A percentile compares a stretch with the other conserved stretches of the same genome.
Conservation (phyloP, 2,329 filamentous ascomycete species). For the Metarhizium brunneum region DNA sequence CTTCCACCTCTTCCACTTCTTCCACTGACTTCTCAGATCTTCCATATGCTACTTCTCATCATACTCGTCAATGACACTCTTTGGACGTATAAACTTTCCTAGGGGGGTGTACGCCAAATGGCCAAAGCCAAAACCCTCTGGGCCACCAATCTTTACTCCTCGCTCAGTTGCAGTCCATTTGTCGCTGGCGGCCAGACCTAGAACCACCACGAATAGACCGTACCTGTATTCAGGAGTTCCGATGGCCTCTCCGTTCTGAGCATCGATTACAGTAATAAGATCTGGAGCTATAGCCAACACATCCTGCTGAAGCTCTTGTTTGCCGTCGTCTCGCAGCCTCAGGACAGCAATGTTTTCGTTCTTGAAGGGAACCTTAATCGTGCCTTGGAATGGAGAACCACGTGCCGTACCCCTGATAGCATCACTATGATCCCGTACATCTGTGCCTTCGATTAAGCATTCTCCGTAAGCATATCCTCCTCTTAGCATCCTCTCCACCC, state of each 20-base stretch:
- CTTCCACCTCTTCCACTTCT: too few relatives aligned
- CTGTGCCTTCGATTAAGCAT: too few relatives aligned
- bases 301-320: background rate
- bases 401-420: too few relatives aligned
- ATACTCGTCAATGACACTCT: too few relatives aligned
- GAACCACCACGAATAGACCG: background rate
- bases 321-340: background rate
- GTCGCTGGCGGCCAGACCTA: background rate
- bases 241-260: background rate
- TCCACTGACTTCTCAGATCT: too few relatives aligned
- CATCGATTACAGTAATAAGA: background rate
- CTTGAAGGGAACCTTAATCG: background rate
- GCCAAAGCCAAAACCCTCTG: background rate
- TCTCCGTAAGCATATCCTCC: too few relatives aligned
- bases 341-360: background rate
- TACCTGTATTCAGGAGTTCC: background rate
- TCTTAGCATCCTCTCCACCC: too few relatives aligned
- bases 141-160: background rate
- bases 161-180: background rate
- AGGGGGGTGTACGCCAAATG: background rate
- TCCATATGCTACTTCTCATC: too few relatives aligned
- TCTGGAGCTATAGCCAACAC: background rate
- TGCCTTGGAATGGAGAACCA: background rate
- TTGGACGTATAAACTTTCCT: background rate
- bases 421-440: too few relatives aligned